Base-by-base conservation (phyloP, 2,329 filamentous ascomycete genomes). In the Microsporum canis region DNA sequence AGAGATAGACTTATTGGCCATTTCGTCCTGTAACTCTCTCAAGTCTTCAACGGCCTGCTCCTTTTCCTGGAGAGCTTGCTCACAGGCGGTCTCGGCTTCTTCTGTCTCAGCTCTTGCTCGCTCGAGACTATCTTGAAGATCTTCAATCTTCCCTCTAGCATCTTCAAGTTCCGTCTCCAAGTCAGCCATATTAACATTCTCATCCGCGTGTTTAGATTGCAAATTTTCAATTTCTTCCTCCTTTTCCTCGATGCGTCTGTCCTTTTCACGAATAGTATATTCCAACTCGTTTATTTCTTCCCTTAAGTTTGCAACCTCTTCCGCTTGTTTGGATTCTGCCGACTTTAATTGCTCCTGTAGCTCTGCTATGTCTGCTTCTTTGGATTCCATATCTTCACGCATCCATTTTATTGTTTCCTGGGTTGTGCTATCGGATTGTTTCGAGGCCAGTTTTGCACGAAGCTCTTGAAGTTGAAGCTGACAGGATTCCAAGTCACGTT, bases 401-500 rank as follows among this genome's bases (percentile, higher is more conserved):
- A 83, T 71, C 47, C 70, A 65, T 41, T 78, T 74, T 69, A 86
- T 77, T 68, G 87, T 84, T 63, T 82, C 79, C 58, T 84, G 84
- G 66, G 89, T 81, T 62, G 80, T 83, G 65, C 90, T 85, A 68
- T 91, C 86, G 8, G 82, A 83, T 65, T 90, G 85, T 68, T 87
- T 88, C 68, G 84, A 84, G 73, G 89, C 90, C 60, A 89, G 82
- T 68, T 88, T 88, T 63, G 95, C 88, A 64, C 91, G 88, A 63
- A 95, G 83, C 64, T 95, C 89, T 61, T 86, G 77, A 65, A 96
- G 84, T 71, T 96, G 89, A 67, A 88, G 80, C 60, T 88, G 84
- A 72, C 95, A 96, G 62, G 82, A 81, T 70, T 96, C 91, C 2
- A 97, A 80, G 63, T 96, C 90, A 65, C 85, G 86, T 76, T 97